Conservation (phyloP, 2,329 filamentous ascomycete genomes). For the Aspergillus terreus region DNA sequence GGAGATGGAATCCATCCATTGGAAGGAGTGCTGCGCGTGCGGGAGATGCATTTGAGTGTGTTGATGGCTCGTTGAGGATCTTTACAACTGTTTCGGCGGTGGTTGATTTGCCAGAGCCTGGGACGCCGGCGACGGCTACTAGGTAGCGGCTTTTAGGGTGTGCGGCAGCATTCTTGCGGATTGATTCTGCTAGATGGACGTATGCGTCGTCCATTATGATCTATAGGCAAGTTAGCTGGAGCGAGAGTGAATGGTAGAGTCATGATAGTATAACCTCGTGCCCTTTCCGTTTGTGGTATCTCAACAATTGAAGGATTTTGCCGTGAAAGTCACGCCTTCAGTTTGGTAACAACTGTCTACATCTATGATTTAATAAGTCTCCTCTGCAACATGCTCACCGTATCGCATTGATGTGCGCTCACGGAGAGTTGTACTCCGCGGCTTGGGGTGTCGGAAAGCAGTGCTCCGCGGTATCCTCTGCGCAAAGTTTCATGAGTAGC, state of each 20-base stretch:
- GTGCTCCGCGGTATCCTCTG: too few relatives aligned
- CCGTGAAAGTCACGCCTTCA: too few relatives aligned
- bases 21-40: constrained; percentile 22
- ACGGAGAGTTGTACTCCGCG: too few relatives aligned
- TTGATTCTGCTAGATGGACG: neutral
- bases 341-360: too few relatives aligned
- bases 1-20: constrained; percentile 39
- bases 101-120: constrained; percentile 35
- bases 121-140: constrained; percentile 32
- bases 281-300: neutral
- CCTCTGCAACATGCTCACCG: too few relatives aligned
- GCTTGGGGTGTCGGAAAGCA: too few relatives aligned
- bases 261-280: neutral
- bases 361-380: too few relatives aligned
- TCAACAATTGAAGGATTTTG: too few relatives aligned
- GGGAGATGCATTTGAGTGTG: neutral
- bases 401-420: too few relatives aligned
- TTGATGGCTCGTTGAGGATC: constrained; percentile 18
- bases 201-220: neutral
- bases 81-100: constrained; percentile 25
- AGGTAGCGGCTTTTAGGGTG: neutral
- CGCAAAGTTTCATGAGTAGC: too few relatives aligned
- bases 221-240: neutral
- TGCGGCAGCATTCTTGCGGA: neutral
- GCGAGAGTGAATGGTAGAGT: too few relatives aligned